Conservation (phyloP, 2,329 filamentous ascomycete genomes). For the Gaeumannomyces tritici region DNA sequence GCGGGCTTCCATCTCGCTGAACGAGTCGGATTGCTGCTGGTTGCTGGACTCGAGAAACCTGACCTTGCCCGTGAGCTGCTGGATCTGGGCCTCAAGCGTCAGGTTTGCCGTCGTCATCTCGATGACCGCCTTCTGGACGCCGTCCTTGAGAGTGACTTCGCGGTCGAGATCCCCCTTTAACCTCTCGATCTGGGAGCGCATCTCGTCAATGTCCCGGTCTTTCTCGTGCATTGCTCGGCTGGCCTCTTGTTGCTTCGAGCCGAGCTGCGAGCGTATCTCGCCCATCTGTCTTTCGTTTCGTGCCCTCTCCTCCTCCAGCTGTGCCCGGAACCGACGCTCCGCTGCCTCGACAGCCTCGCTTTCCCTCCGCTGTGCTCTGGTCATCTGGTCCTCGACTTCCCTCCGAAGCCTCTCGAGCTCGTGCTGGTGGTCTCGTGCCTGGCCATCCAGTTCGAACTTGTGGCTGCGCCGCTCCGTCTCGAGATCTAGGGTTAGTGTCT, state of each 20-base stretch:
- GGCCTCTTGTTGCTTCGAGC: slow-evolving; percentile 41
- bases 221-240: slow-evolving; percentile 37
- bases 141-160: slow-evolving; percentile 53
- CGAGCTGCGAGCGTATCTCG: slow-evolving; percentile 46
- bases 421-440: slow-evolving; percentile 41
- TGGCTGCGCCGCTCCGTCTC: slow-evolving; percentile 34
- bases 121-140: slow-evolving; percentile 40
- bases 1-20: slow-evolving; percentile 68
- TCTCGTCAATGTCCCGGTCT: slow-evolving; percentile 43
- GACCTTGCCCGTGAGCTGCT: slow-evolving; percentile 70
- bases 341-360: slow-evolving; percentile 59
- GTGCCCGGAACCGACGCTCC: slow-evolving; percentile 50
- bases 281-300: slow-evolving; percentile 52
- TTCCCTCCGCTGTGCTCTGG: slow-evolving; percentile 50
- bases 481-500: slow-evolving; percentile 26
- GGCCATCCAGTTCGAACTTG: slow-evolving; percentile 44
- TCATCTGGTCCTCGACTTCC: slow-evolving; percentile 42
- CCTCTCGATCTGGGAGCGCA: slow-evolving; percentile 33
- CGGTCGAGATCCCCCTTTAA: slow-evolving; percentile 43
- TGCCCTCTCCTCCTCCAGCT: slow-evolving; percentile 56
- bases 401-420: slow-evolving; percentile 45
- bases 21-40: slow-evolving; percentile 80
- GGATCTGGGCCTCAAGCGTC: slow-evolving; percentile 64
- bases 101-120: slow-evolving; percentile 52
- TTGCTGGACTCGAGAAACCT: slow-evolving; percentile 85